Conservation (phyloP, 306 rosid species). For the Lablab purpureus region DNA sequence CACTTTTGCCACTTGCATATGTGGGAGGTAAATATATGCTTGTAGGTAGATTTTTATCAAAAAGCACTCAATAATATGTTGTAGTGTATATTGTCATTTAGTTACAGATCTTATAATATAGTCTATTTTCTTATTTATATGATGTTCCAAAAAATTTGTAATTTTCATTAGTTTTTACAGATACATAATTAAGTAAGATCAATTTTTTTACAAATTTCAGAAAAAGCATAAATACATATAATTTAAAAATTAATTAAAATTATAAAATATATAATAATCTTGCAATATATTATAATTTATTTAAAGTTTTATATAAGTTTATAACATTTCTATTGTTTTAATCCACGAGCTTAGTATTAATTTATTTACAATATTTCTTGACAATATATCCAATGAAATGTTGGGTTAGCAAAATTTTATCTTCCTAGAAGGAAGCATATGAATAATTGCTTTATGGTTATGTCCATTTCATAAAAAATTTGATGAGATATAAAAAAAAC, state of each 20-base stretch:
- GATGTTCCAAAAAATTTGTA: too few relatives aligned
- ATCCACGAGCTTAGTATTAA: not conserved
- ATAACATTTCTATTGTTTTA: not conserved
- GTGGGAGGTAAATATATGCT: slow-evolving; percentile 55
- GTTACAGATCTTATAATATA: too few relatives aligned
- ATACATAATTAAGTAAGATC: too few relatives aligned
- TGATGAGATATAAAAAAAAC: slow-evolving; percentile 1
- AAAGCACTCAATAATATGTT: not conserved
- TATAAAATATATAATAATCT: too few relatives aligned
- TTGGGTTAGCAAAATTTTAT: not conserved
- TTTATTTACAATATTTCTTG: not conserved
- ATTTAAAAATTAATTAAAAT: too few relatives aligned
- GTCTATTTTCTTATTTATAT: too few relatives aligned
- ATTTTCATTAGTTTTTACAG: too few relatives aligned
- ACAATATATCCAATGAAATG: slow-evolving; percentile 4
- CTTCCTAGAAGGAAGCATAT: slow-evolving; percentile 22
- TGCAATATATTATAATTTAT: too few relatives aligned
- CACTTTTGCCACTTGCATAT: slow-evolving; percentile 57
- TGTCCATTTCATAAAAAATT: slow-evolving; percentile 10
- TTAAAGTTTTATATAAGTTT: not conserved
- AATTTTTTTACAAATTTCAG: too few relatives aligned
- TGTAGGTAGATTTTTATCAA: not conserved
- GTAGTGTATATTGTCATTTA: too few relatives aligned
- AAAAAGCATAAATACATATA: too few relatives aligned
- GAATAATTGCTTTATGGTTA: slow-evolving; percentile 1